These are phyloP conservation scores for Croton laevigatus DNA, from an alignment of 441 rosid species.

Conservation along the genomic window DNA sequence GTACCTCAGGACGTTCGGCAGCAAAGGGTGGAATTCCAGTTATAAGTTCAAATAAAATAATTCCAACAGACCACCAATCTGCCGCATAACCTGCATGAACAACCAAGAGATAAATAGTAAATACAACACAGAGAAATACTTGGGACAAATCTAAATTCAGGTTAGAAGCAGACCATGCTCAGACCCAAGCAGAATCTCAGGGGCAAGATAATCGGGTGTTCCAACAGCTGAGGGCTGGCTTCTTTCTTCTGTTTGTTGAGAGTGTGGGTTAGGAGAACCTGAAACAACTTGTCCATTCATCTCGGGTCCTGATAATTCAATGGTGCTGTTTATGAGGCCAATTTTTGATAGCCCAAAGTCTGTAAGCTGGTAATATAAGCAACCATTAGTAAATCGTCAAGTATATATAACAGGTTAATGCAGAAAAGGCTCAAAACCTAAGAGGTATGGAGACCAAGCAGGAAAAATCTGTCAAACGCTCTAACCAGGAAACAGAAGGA, in stretches of 20 bases:
- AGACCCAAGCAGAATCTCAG: constrained; percentile 91
- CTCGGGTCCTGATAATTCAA: constrained; percentile 62
- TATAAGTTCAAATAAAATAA: constrained; percentile 73
- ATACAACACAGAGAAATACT: constrained; percentile 20
- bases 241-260: constrained; percentile 44
- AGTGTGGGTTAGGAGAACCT: constrained; percentile 34
- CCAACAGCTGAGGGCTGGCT: constrained; percentile 67
- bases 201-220: constrained; percentile 89
- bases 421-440: constrained; percentile 3
- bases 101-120: constrained; percentile 30
- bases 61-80: constrained; percentile 95
- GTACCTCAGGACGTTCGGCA: constrained; percentile 72
- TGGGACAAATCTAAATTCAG: constrained; percentile 20
- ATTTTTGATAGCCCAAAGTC: constrained; percentile 88
- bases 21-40: constrained; percentile 85
- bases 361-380: constrained; percentile 64
- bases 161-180: constrained; percentile 57
- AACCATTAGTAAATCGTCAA: constrained; percentile 27
- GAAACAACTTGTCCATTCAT: constrained; percentile 33
- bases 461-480: background rate
- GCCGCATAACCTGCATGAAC: constrained; percentile 66
- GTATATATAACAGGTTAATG: constrained; percentile 20
- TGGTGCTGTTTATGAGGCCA: constrained; percentile 82
- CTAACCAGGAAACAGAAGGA: no score
- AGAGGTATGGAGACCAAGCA: background rate